Conservation (phyloP, 108 stramenopile genomes). For the Epithemia pelagica region DNA sequence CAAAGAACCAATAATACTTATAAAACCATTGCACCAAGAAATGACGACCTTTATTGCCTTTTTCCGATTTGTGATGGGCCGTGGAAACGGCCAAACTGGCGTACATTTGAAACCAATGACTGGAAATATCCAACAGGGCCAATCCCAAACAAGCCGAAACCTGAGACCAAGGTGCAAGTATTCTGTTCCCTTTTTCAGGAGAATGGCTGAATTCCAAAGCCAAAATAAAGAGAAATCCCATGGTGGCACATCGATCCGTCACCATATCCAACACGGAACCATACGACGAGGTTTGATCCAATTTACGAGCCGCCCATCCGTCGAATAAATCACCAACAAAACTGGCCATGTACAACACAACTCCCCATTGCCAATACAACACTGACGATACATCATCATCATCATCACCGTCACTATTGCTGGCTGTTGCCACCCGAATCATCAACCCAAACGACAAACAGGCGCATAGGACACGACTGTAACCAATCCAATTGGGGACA, state of each 20-base stretch:
- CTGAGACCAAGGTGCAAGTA: background rate
- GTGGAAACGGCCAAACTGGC: conserved; percentile 29
- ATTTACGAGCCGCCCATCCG: conserved; percentile 87
- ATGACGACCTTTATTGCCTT: conserved; percentile 77
- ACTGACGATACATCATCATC: background rate
- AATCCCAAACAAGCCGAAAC: conserved; percentile 17
- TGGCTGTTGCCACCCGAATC: conserved; percentile 15
- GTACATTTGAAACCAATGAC: conserved; percentile 96
- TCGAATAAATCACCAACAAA: conserved; percentile 96
- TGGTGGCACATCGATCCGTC: conserved; percentile 92
- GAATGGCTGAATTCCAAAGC: conserved; percentile 43
- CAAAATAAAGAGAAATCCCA: conserved; percentile 69
- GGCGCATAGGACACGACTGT: conserved; percentile 54
- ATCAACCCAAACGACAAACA: conserved; percentile 55
- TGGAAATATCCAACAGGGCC: conserved; percentile 65
- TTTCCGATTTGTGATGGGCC: conserved; percentile 91
- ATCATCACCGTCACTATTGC: background rate
- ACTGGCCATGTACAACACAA: conserved; percentile 73
- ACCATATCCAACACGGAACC: conserved; percentile 97
- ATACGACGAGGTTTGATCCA: conserved; percentile 81
- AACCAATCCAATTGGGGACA: conserved; percentile 95
- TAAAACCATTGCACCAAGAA: conserved; percentile 91
- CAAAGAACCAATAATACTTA: conserved; percentile 89
- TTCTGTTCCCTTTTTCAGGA: background rate
- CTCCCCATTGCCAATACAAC: conserved; percentile 43